Conservation (phyloP, 2,329 filamentous ascomycete species). For the Scedosporium boydii region DNA sequence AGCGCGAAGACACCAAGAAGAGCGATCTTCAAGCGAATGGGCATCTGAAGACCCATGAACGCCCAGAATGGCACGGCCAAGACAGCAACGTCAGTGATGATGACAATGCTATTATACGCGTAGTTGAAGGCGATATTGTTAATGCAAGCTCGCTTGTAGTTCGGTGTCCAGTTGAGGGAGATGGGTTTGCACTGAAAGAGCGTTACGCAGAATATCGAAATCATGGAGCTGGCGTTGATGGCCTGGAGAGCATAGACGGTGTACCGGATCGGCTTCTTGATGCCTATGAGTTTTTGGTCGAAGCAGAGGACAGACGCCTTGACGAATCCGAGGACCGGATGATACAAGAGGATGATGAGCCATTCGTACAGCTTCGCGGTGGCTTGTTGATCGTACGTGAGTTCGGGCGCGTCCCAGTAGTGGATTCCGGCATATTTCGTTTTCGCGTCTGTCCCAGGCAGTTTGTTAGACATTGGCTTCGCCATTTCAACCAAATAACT, state of each 20-base stretch:
- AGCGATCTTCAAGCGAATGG: conserved; percentile 20
- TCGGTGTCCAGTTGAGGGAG: conserved; percentile 16
- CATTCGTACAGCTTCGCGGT: conserved; percentile 12
- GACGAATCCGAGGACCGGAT: conserved; percentile 18
- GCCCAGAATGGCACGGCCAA: conserved; percentile 24
- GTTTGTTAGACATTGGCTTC: not conserved
- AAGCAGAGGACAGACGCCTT: conserved; percentile 30
- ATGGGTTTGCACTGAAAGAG: conserved; percentile 26
- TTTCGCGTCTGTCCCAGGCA: conserved; percentile 9
- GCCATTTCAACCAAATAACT: not conserved
- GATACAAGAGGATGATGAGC: conserved; percentile 13
- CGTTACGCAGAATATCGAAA: conserved; percentile 22
- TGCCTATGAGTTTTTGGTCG: conserved; percentile 24
- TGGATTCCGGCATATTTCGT: conserved; percentile 12
- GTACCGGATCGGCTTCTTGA: conserved; percentile 19
- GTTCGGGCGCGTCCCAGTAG: conserved; percentile 10
- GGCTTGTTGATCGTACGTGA: conserved; percentile 10
- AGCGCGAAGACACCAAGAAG: conserved; percentile 24
- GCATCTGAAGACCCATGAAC: conserved; percentile 24
- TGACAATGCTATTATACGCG: conserved; percentile 19
- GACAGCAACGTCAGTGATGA: conserved; percentile 24
- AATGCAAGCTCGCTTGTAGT: conserved; percentile 17
- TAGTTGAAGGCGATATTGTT: conserved; percentile 18
- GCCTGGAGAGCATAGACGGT: conserved; percentile 20
- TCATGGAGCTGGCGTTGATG: conserved; percentile 20